Conservation (phyloP, 176 grass and related monocot species). For the Zizania latifolia region DNA sequence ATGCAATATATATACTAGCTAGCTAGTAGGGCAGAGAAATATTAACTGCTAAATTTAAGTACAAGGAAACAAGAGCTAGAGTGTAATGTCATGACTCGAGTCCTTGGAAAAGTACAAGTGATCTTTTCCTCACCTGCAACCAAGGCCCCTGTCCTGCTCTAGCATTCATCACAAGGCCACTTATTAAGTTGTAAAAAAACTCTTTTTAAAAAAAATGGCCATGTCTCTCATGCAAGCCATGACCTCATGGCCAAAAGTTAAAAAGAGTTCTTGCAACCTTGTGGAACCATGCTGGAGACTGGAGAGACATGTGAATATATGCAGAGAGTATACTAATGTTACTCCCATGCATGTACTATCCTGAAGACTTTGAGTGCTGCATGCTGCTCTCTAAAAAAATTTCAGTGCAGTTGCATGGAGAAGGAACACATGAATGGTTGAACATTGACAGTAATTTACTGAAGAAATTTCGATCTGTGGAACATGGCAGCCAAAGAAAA, state of each 20-base stretch:
- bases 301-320: slow-evolving; percentile 25
- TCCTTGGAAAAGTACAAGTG: slow-evolving; percentile 36
- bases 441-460: slow-evolving; percentile 15
- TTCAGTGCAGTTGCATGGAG: slow-evolving; percentile 27
- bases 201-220: background rate
- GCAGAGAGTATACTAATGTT: background rate
- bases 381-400: slow-evolving; percentile 1
- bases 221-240: slow-evolving; percentile 48
- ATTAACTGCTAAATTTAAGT: background rate
- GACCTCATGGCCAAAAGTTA: slow-evolving; percentile 35
- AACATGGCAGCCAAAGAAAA: slow-evolving; percentile 7
- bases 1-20: background rate
- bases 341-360: background rate
- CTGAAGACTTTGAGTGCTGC: background rate
- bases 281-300: slow-evolving; percentile 18
- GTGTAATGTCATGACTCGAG: slow-evolving; percentile 10
- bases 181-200: background rate
- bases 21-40: background rate
- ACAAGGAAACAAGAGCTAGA: slow-evolving; percentile 25
- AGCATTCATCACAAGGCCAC: slow-evolving; percentile 13
- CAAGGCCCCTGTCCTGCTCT: slow-evolving; percentile 4
- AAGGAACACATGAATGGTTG: slow-evolving; percentile 25
- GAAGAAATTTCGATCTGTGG: background rate
- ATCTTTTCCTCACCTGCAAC: background rate
- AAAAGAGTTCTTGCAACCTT: background rate